Percentiles rank a stretch among this genome's conserved stretches.
phyloP scores from a whole-genome alignment of 192 early-diverging fungal species.

The Coemansia javaensis region DNA sequence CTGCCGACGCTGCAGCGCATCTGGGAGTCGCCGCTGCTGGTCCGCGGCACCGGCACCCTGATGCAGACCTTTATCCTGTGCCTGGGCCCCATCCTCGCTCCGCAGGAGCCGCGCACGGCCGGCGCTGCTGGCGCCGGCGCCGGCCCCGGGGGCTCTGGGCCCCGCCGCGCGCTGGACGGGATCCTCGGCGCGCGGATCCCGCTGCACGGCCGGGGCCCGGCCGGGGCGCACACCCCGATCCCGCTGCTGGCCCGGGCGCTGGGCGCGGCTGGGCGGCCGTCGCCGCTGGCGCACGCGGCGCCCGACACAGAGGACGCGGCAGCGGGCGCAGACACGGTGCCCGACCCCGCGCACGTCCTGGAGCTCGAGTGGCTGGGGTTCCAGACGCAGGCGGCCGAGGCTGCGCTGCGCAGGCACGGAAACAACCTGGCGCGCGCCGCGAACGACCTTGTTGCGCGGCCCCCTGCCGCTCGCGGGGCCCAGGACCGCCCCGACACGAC shows the following conservation, averaged over 20 bases:
- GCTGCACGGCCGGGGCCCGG: slow-evolving; percentile 2
- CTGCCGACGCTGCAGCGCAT: slow-evolving; percentile 59
- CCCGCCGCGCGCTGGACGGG: slow-evolving; percentile 23
- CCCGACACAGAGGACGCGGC: not conserved
- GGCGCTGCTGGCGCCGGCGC: too few relatives aligned
- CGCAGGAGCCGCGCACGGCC: slow-evolving; percentile 55
- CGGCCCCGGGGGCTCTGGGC: slow-evolving; percentile 1
- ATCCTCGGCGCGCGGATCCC: slow-evolving; percentile 12
- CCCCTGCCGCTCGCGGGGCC: slow-evolving; percentile 1
- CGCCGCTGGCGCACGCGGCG: slow-evolving; percentile 9
- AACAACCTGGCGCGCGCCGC: slow-evolving; percentile 77
- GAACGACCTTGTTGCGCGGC: slow-evolving; percentile 68
- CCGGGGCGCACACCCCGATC: slow-evolving; percentile 24
- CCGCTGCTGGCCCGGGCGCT: slow-evolving; percentile 27
- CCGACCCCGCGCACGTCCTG: slow-evolving; percentile 62
- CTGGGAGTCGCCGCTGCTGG: slow-evolving; percentile 60
- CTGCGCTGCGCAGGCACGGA: slow-evolving; percentile 68
- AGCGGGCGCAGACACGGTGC: slow-evolving; percentile 15
- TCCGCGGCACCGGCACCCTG: slow-evolving; percentile 51
- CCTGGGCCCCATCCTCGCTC: slow-evolving; percentile 63
- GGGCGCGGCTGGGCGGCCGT: slow-evolving; percentile 9
- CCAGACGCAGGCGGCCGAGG: slow-evolving; percentile 66
- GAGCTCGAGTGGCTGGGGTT: slow-evolving; percentile 88
- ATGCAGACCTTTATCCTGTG: slow-evolving; percentile 59
- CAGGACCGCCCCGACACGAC: too few relatives aligned